Conservation (phyloP, 2,329 filamentous ascomycete species). For the Trichoderma harzianum region DNA sequence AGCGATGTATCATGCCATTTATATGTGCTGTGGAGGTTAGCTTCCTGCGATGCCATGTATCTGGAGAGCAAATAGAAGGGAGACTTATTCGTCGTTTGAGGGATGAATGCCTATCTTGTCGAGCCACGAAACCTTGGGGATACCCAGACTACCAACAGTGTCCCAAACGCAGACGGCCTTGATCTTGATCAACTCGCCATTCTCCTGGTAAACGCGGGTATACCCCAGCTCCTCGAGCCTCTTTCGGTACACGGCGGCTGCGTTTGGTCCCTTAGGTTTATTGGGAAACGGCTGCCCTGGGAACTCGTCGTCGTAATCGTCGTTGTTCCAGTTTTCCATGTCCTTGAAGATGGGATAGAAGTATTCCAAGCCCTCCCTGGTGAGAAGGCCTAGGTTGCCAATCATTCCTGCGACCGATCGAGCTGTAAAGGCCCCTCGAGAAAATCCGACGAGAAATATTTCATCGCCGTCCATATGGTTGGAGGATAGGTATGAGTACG, state of each 20-base stretch:
- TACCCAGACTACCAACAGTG: constrained; percentile 42
- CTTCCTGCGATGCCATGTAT: not conserved
- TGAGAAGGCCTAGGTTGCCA: constrained; percentile 48
- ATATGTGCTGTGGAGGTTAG: constrained; percentile 39
- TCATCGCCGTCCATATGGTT: constrained; percentile 59
- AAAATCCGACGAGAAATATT: constrained; percentile 56
- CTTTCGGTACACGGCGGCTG: constrained; percentile 42
- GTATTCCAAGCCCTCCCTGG: constrained; percentile 49
- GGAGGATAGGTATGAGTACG: constrained; percentile 59
- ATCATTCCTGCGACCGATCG: constrained; percentile 56
- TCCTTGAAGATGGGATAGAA: constrained; percentile 57
- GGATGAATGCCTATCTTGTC: constrained; percentile 45
- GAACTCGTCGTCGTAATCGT: constrained; percentile 45
- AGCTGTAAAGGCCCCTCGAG: constrained; percentile 56
- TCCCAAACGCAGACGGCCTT: constrained; percentile 48
- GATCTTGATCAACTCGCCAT: constrained; percentile 43
- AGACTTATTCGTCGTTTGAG: constrained; percentile 46
- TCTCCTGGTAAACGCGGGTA: constrained; percentile 42
- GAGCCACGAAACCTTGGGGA: constrained; percentile 46
- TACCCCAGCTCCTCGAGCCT: constrained; percentile 42
- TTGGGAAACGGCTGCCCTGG: constrained; percentile 45
- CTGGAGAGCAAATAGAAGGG: not conserved
- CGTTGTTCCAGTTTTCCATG: constrained; percentile 51
- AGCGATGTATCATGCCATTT: constrained; percentile 54
- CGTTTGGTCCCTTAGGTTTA: constrained; percentile 46